Evolutionary conservation across 345 rosid species (phyloP), one percentile per base, ranked within the genome.

Genomic region (Fremontodendron californicum): DNA sequence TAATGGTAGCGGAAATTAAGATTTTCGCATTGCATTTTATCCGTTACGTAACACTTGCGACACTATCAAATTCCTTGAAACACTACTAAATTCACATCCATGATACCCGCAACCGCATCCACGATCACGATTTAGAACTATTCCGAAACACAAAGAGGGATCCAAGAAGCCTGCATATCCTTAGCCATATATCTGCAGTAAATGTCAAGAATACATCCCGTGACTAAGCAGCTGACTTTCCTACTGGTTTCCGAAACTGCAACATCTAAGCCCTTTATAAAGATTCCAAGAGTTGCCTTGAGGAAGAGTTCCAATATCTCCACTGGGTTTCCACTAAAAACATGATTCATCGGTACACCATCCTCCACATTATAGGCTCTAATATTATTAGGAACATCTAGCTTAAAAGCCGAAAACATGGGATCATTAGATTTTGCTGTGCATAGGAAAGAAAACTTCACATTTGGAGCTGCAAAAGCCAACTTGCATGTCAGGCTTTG

Each of bases 381-480:
- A 9, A 92, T 18, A 85, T 89, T 92, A 12, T 3, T 6, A 0
- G 87, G 89, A 0, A 79, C 4, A 8, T 33, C 25, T 55, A 18
- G 4, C 0, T 35, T 67, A 4, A 16, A 62, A 6, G 57, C 9
- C 39, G 80, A 40, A 67, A 85, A 80, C 9, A 86, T 55, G 2
- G 81, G 79, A 0, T 60, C 23, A 63, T 87, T 90, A 39, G 88
- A 86, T 27, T 79, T 55, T 0, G 42, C 21, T 0, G 86, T 88
- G 87, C 73, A 88, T 4, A 90, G 73, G 82, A 90, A 89, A 27
- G 97, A 90, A 74, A 92, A 94, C 0, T 62, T 55, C 0, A 80
- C 79, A 15, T 80, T 49, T 12, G 92, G 90, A 71, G 88, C n/a
- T 3, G 87, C 77, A 29, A 57, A 6, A 35, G 96, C 94, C 25